Conservation (phyloP, 225 moss, liverwort and hornwort species). For the Polytrichum commune region DNA sequence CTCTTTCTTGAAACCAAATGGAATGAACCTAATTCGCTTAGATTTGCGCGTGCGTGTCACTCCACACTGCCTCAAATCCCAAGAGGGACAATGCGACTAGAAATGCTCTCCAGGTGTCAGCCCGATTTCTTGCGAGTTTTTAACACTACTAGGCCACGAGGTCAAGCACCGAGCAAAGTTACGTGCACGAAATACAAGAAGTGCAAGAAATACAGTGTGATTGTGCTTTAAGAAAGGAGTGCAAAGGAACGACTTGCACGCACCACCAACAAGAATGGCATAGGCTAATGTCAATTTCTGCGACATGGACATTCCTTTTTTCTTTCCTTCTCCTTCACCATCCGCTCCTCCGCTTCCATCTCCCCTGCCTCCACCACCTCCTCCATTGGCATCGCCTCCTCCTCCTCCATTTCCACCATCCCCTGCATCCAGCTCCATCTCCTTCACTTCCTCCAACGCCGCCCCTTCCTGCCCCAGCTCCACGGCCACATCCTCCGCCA, state of each 20-base stretch:
- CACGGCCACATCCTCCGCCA: conserved; percentile 14
- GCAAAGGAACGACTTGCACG: conserved; percentile 17
- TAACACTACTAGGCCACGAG: too few species aligned
- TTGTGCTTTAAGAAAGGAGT: background rate
- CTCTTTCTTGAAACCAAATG: too few species aligned
- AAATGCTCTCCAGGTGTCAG: background rate
- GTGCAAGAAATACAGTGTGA: background rate
- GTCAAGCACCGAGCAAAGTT: background rate
- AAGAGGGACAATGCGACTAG: background rate
- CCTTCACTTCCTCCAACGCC: conserved; percentile 26
- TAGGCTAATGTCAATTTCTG: conserved; percentile 90
- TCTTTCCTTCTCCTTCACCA: conserved; percentile 12
- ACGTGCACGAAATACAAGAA: background rate
- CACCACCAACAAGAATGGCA: conserved; percentile 82
- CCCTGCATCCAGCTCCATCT: conserved; percentile 51
- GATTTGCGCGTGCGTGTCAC: background rate
- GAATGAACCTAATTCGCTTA: too few species aligned
- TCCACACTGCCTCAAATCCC: background rate
- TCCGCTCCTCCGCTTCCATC: conserved; percentile 41
- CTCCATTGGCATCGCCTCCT: conserved; percentile 42
- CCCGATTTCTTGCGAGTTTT: too few species aligned
- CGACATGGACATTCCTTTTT: conserved; percentile 57
- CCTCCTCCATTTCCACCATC: conserved; percentile 48
- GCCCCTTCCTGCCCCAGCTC: conserved; percentile 30
- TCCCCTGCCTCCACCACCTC: conserved; percentile 42